These are phyloP conservation scores for Coemansia sp. DNA, from an alignment of 192 early-diverging fungal genomes.

Conservation along the genomic window DNA sequence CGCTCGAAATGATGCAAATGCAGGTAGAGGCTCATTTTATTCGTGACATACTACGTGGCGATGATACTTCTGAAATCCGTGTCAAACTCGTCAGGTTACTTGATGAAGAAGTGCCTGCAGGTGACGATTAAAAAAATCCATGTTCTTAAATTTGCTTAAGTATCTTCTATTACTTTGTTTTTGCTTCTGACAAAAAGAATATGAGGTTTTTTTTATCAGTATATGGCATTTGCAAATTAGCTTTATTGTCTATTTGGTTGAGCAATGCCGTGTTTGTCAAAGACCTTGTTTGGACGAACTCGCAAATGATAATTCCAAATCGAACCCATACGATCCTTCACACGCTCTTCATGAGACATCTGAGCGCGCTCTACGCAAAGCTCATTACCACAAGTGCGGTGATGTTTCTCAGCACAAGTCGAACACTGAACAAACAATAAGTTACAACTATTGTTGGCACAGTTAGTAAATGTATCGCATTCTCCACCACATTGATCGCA, in stretches of 20 bases:
- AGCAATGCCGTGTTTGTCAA: conserved; percentile 32
- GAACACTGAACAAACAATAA: conserved; percentile 70
- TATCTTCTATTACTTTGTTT: neutral
- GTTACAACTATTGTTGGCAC: conserved; percentile 70
- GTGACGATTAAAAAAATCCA: conserved; percentile 66
- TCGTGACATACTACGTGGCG: conserved; percentile 76
- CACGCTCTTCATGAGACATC: conserved; percentile 44
- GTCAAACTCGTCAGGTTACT: conserved; percentile 83
- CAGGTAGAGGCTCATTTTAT: conserved; percentile 87
- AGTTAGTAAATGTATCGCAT: conserved; percentile 69
- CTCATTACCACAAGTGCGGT: conserved; percentile 38
- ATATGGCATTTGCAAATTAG: too few species aligned
- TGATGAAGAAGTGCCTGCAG: conserved; percentile 94
- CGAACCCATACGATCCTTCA: conserved; percentile 33
- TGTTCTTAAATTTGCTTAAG: neutral
- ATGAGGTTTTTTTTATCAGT: too few species aligned
- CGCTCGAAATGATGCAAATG: conserved; percentile 97
- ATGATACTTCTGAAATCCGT: conserved; percentile 89
- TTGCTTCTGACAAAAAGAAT: neutral
- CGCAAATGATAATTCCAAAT: conserved; percentile 42
- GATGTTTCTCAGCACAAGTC: conserved; percentile 49
- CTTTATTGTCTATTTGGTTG: conserved; percentile 4
- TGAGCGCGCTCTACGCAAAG: conserved; percentile 34
- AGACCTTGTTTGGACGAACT: conserved; percentile 42
- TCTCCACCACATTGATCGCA: conserved; percentile 70